Conservation (phyloP, 2,329 filamentous ascomycete genomes). For the Scytalidium sp. region DNA sequence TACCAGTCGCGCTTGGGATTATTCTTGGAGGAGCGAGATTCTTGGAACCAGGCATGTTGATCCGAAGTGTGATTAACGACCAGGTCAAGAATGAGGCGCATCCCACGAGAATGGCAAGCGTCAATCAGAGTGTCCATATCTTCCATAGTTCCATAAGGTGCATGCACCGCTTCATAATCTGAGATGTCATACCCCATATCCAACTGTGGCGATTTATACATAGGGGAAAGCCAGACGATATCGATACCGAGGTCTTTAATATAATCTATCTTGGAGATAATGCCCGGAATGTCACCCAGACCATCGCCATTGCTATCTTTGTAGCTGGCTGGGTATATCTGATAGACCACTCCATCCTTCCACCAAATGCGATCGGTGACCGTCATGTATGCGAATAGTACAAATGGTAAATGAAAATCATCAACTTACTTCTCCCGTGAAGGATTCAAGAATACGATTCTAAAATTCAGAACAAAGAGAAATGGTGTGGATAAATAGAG, state of each 20-base stretch:
- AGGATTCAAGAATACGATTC: too few species aligned
- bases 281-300: slow-evolving; percentile 57
- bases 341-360: slow-evolving; percentile 54
- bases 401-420: background rate
- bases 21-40: slow-evolving; percentile 45
- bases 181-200: slow-evolving; percentile 70
- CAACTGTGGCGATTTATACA: slow-evolving; percentile 59
- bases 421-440: too few species aligned
- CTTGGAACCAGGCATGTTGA: slow-evolving; percentile 62
- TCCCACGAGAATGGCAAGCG: slow-evolving; percentile 56
- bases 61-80: slow-evolving; percentile 76
- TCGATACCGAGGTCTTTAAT: slow-evolving; percentile 57
- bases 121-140: slow-evolving; percentile 62
- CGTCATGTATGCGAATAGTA: background rate
- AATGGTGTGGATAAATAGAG: too few species aligned
- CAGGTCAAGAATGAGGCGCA: slow-evolving; percentile 70
- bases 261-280: slow-evolving; percentile 59
- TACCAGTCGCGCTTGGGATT: slow-evolving; percentile 59
- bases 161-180: slow-evolving; percentile 63
- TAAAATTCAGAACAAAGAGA: too few species aligned
- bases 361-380: slow-evolving; percentile 39
- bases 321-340: slow-evolving; percentile 56
- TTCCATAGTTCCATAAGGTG: slow-evolving; percentile 61
- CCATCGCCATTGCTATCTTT: slow-evolving; percentile 56
- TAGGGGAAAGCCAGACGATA: slow-evolving; percentile 65